phyloP scores from a whole-genome alignment of 352 stramenopile species.

The Phytophthora macrochlamydospora region DNA sequence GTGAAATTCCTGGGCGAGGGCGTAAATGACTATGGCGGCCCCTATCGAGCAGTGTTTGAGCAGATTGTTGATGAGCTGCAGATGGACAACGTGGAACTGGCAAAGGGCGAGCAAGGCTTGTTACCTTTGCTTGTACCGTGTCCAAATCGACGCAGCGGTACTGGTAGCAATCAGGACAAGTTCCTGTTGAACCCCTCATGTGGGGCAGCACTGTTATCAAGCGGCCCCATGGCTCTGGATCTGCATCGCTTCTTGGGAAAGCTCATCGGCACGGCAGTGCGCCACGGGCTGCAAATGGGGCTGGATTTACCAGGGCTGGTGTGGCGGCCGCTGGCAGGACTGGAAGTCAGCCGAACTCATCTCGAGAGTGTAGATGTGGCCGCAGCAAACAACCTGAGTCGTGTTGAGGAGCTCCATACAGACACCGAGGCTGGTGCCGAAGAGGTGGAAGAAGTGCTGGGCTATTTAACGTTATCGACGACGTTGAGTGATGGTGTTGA shows the following conservation, averaged over 20 bases:
- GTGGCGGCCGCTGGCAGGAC: constrained; percentile 83
- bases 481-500: constrained; percentile 83
- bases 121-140: constrained; percentile 90
- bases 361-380: constrained; percentile 85
- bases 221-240: constrained; percentile 92
- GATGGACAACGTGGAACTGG: constrained; percentile 88
- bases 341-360: constrained; percentile 78
- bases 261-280: constrained; percentile 94
- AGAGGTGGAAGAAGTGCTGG: constrained; percentile 57
- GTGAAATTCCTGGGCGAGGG: constrained; percentile 99
- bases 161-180: constrained; percentile 92
- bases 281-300: constrained; percentile 96
- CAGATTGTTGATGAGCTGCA: constrained; percentile 96
- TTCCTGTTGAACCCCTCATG: constrained; percentile 90
- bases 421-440: constrained; percentile 27
- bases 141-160: constrained; percentile 85
- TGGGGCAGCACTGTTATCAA: constrained; percentile 79
- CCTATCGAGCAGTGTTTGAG: constrained; percentile 98
- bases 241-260: constrained; percentile 96
- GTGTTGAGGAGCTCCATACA: constrained; percentile 60
- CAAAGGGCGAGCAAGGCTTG: constrained; percentile 86
- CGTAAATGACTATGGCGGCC: constrained; percentile 99
- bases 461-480: constrained; percentile 79
- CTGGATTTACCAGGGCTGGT: constrained; percentile 88
- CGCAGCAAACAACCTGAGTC: constrained; percentile 65